Conservation (phyloP, 768 basidiomycete genomes). For the Cantharellus anzutake region DNA sequence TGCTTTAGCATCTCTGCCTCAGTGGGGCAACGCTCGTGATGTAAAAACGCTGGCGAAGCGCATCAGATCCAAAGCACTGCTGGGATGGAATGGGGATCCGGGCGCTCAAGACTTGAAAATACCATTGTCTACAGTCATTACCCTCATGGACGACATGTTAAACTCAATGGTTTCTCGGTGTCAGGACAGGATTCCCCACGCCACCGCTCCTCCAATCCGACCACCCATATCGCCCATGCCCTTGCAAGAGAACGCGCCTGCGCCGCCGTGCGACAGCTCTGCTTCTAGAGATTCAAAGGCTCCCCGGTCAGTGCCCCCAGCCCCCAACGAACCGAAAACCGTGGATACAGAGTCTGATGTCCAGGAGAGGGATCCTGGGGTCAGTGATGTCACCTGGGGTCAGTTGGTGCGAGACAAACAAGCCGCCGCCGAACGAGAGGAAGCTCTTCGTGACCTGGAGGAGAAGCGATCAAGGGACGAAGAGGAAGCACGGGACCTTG, state of each 20-base stretch:
- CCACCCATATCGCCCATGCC: not conserved
- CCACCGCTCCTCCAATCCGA: not conserved
- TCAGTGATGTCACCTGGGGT: conserved; percentile 32
- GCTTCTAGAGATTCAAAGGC: no score
- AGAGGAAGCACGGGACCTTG: not conserved
- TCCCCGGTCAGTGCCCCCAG: no score
- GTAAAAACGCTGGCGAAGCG: conserved; percentile 33
- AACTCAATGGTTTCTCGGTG: not conserved
- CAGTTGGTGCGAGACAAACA: conserved; percentile 24
- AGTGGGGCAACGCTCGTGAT: conserved; percentile 57
- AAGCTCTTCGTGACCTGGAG: not conserved
- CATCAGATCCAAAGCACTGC: conserved; percentile 26
- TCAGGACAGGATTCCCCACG: not conserved
- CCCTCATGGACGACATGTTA: conserved; percentile 11
- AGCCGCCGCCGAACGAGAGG: conserved; percentile 7
- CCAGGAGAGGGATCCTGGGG: conserved; percentile 26
- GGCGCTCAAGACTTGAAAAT: conserved; percentile 12
- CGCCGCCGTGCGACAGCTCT: no score
- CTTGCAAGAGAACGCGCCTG: no score
- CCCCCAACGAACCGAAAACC: no score
- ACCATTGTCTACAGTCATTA: conserved; percentile 15
- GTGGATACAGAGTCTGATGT: no score
- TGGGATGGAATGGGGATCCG: conserved; percentile 9
- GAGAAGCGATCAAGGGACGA: not conserved
- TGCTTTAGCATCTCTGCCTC: conserved; percentile 25